Conservation (phyloP, 257 asterid species). For the Fraxinus americana region DNA sequence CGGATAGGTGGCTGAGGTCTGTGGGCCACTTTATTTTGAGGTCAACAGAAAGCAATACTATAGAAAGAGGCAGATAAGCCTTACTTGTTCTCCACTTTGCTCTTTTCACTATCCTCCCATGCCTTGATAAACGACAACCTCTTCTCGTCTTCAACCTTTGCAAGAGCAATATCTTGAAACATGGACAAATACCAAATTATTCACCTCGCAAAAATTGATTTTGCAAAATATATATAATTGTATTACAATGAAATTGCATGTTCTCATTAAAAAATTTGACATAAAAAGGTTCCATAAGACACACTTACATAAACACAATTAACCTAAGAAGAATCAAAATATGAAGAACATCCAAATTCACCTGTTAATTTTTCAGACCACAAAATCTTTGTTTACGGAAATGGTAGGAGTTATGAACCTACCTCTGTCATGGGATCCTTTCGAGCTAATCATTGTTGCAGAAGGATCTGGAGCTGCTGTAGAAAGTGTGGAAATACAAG, state of each 20-base stretch:
- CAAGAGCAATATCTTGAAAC: constrained; percentile 69
- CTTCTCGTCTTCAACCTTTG: constrained; percentile 69
- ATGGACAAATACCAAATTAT: constrained; percentile 15
- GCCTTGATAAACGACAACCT: constrained; percentile 67
- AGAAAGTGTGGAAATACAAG: constrained; percentile 3
- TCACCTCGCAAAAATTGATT: neutral
- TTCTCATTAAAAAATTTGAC: too few species aligned
- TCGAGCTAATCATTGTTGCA: constrained; percentile 42
- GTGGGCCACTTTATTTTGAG: too few species aligned
- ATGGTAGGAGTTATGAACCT: neutral
- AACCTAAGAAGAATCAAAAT: too few species aligned
- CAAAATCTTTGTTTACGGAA: neutral
- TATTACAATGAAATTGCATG: too few species aligned
- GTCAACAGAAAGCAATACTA: too few species aligned
- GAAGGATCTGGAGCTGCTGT: constrained; percentile 51
- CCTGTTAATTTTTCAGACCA: neutral
- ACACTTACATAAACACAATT: too few species aligned
- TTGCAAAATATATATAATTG: neutral
- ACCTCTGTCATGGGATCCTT: constrained; percentile 84
- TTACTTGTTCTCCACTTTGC: constrained; percentile 81
- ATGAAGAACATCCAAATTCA: neutral
- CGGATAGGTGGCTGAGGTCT: too few species aligned
- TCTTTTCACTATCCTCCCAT: constrained; percentile 82
- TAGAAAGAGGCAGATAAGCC: constrained; percentile 20
- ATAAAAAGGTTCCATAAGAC: too few species aligned